Evolutionary conservation across 805 yeast genomes (phyloP), one percentile per base, ranked within the genome.

Genomic region (Candida nemodendra): DNA sequence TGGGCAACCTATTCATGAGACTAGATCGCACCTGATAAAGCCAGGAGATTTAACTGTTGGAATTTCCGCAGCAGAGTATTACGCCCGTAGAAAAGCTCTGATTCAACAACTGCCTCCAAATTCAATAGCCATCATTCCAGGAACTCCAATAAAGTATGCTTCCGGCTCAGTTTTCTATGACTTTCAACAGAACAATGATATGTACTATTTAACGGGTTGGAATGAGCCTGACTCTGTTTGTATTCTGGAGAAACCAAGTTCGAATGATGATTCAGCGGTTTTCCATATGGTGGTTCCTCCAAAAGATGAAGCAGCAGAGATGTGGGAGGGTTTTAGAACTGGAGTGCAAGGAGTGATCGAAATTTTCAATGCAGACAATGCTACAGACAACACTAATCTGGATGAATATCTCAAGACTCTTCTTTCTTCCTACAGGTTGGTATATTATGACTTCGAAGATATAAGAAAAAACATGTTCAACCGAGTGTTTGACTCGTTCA

Each of bases 281-380:
- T 76, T 85, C 47, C 91, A 86, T 50, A 74, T 93, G 82, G 65
- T 89, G 34, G 95, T 91, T 3, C 96, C 89, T 3, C 89, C 88
- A 12, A 83, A 84, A 56, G 84, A 90, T 56, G 74, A 78, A 5
- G 71, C 69, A 33, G 77, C 75, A 16, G 99, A 93, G 62, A 78
- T 83, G 46, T 93, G 99, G 99, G 97, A 91, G 51, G 99, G 99
- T 9, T 81, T 77, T 30, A 75, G 95, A 51, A 83, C 95, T 13
- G 99, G 99, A 1, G 72, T 81, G 3, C 77, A 81, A 32, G 96
- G 95, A 12, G 96, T 83, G 0, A 65, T 63, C 27, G 91, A 88
- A 34, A 78, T 81, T 31, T 93, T 93, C 66, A 93, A 91, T 57
- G 95, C 96, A 3, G 97, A 89, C 61, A 72, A 71, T 34, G 79